Percentiles rank a stretch among this genome's conserved stretches.
These are phyloP conservation scores for Pichia sp. DNA, from an alignment of 1,139 yeast species.

Conservation along the genomic window DNA sequence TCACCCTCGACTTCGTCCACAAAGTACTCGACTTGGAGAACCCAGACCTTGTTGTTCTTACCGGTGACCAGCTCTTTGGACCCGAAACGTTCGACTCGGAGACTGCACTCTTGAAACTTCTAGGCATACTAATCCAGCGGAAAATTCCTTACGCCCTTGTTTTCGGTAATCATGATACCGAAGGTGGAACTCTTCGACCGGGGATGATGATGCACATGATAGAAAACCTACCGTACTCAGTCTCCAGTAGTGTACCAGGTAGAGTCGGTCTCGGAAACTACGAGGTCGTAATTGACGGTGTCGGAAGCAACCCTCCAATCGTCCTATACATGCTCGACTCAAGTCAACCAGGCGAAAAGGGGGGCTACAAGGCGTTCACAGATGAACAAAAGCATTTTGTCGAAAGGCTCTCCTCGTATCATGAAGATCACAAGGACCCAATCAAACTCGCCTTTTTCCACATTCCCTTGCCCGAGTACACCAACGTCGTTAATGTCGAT, in stretches of 20 bases:
- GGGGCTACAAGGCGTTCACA: slow-evolving; percentile 82
- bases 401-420: slow-evolving; percentile 24
- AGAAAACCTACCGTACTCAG: slow-evolving; percentile 59
- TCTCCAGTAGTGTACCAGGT: slow-evolving; percentile 58
- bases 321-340: slow-evolving; percentile 77
- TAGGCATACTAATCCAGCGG: slow-evolving; percentile 63
- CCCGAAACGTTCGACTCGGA: slow-evolving; percentile 69
- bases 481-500: neutral
- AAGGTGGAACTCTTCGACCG: slow-evolving; percentile 69
- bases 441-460: slow-evolving; percentile 89
- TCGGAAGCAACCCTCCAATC: slow-evolving; percentile 42
- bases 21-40: slow-evolving; percentile 61
- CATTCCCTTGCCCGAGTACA: slow-evolving; percentile 83
- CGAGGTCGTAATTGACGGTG: slow-evolving; percentile 40
- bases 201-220: slow-evolving; percentile 55
- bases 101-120: slow-evolving; percentile 70
- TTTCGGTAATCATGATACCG: slow-evolving; percentile 82
- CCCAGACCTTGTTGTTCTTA: slow-evolving; percentile 76
- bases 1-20: slow-evolving; percentile 60
- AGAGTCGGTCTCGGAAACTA: slow-evolving; percentile 82
- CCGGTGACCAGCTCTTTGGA: slow-evolving; percentile 86
- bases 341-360: slow-evolving; percentile 31
- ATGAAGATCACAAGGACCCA: slow-evolving; percentile 31
- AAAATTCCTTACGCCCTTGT: slow-evolving; percentile 77
- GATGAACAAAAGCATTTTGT: slow-evolving; percentile 65